Base-by-base conservation (phyloP, 2,329 filamentous ascomycete genomes). In the Penicillium sclerotigenum region DNA sequence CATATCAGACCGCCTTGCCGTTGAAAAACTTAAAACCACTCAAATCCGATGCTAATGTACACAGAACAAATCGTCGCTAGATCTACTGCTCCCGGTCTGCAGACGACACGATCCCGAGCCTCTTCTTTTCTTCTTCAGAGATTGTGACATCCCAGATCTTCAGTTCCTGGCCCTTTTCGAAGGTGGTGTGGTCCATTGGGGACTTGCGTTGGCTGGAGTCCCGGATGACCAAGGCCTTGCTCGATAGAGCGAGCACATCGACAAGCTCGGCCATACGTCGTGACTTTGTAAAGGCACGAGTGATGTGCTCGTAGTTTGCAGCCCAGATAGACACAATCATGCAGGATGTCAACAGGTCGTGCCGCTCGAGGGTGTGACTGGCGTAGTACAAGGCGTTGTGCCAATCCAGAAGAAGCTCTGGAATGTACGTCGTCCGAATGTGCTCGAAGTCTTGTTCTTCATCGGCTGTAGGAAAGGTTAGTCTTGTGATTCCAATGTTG, bases 271-370 rank as follows among this genome's bases (percentile, higher is more conserved):
- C 83, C 84, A 93, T 88, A 45, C 88, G 83, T 31, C 81, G 81
- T 3, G 84, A 81, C 52, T 81, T 79, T 52, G 86, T 73, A 63
- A 94, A 89, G 42, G 83, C 81, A 24, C 79, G 74, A 1, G 87
- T 84, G 38, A 93, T 74, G 62, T 87, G 86, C 24, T 86, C 86
- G 58, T 81, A 83, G 61, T 86, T 84, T 54, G 88, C 85, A 2
- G 93, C 90, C 48, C 96, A 82, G 2, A 86, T 85, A 1, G 91
- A 87, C 16, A 99, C 79, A 57, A 96, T 90, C 89, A 99, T 93
- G 66, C 87, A 89, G 68, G 93, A 87, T 26, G 94, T 81, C 18
- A 96, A 80, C 62, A 88, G 83, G 56, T 93, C 89, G 41, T 91
- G 56, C n/a, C 59, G 86, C 43, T 86, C 87, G 41, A 95, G 78